Conservation (phyloP, 768 basidiomycete genomes). For the Mycena capillaripes region DNA sequence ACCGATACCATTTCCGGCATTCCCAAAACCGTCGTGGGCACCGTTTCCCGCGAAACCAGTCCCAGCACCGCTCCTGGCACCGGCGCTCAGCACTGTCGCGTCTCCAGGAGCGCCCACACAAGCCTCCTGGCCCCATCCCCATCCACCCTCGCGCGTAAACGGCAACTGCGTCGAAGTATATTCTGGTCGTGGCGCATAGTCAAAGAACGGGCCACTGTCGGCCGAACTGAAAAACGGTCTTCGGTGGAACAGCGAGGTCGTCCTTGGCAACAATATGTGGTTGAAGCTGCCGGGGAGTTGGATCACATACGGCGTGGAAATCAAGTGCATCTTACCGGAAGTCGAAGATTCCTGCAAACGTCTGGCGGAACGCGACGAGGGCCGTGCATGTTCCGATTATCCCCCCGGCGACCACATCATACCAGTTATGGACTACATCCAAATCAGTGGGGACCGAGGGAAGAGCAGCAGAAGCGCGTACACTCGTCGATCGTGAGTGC, state of each 20-base stretch:
- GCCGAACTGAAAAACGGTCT: conserved; percentile 43
- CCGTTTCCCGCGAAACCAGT: too few species aligned
- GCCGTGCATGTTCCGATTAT: conserved; percentile 64
- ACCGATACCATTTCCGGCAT: not conserved
- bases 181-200: conserved; percentile 49
- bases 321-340: conserved; percentile 44
- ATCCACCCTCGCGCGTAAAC: conserved; percentile 62
- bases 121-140: conserved; percentile 55
- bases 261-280: conserved; percentile 68
- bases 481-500: conserved; percentile 71
- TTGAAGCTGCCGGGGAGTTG: conserved; percentile 54
- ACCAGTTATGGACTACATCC: conserved; percentile 68
- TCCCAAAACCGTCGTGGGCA: not conserved
- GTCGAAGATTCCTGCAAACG: conserved; percentile 69
- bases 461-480: conserved; percentile 37
- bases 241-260: conserved; percentile 59
- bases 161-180: conserved; percentile 51
- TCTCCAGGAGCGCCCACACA: conserved; percentile 60
- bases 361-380: conserved; percentile 67
- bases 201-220: conserved; percentile 48
- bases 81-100: conserved; percentile 47
- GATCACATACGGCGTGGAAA: not conserved
- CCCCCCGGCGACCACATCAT: conserved; percentile 68
- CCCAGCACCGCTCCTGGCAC: conserved; percentile 10
- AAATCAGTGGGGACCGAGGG: too few species aligned